Evolutionary conservation across 768 basidiomycete genomes (phyloP).

Genomic region (Calocybe gangraenosa): DNA sequence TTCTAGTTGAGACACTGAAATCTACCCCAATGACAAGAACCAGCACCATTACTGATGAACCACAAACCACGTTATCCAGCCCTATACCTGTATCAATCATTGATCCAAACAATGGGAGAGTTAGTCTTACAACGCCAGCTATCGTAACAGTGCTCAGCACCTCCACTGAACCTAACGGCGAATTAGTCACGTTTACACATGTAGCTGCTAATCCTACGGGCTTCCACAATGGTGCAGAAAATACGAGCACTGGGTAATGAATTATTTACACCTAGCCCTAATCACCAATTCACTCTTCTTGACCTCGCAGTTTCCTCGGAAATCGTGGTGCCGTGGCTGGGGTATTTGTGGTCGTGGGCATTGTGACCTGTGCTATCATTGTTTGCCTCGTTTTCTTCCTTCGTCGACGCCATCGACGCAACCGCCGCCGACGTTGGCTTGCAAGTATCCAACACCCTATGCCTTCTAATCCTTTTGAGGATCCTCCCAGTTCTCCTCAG

Average conservation of each 20-base stretch:
- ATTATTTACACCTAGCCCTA: not conserved
- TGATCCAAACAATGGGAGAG: slow-evolving; percentile 29
- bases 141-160: slow-evolving; percentile 43
- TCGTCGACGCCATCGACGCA: slow-evolving; percentile 36
- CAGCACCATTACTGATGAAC: slow-evolving; percentile 36
- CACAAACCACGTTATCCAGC: slow-evolving; percentile 40
- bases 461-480: slow-evolving; percentile 33
- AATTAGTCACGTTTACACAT: slow-evolving; percentile 44
- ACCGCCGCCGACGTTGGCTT: slow-evolving; percentile 32
- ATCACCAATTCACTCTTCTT: not conserved
- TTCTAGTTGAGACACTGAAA: slow-evolving; percentile 4
- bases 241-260: slow-evolving; percentile 20
- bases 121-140: slow-evolving; percentile 38
- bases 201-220: slow-evolving; percentile 48
- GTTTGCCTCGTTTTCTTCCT: slow-evolving; percentile 40
- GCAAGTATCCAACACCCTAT: slow-evolving; percentile 28
- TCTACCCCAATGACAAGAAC: slow-evolving; percentile 22
- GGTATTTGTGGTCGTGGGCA: slow-evolving; percentile 66
- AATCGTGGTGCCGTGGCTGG: slow-evolving; percentile 70
- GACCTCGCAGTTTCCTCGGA: slow-evolving; percentile 59
- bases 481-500: slow-evolving; percentile 17
- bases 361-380: slow-evolving; percentile 44
- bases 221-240: slow-evolving; percentile 17
- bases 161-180: slow-evolving; percentile 41
- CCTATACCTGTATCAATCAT: slow-evolving; percentile 39